phyloP scores from a whole-genome alignment of 139 green algal genomes.

The Bryopsis sp. region DNA sequence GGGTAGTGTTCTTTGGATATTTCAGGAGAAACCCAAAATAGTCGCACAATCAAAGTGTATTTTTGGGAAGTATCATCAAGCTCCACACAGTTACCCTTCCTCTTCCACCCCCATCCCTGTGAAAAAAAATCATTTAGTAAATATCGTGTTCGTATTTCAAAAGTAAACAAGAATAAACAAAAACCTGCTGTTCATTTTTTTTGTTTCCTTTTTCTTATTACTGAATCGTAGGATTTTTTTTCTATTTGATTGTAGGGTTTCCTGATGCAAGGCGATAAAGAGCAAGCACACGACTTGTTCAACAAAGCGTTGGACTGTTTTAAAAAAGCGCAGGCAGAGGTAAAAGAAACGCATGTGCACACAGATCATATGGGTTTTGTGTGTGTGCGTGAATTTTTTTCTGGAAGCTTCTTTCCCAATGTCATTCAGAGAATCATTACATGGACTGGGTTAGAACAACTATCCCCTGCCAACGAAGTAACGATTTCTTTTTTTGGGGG shows the following conservation, averaged over 20 bases:
- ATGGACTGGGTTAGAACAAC: background rate
- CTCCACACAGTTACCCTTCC: too few species aligned
- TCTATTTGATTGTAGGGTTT: slow-evolving; percentile 53
- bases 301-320: slow-evolving; percentile 72
- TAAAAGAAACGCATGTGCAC: slow-evolving; percentile 5
- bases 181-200: too few species aligned
- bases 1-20: too few species aligned
- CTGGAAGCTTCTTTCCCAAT: background rate
- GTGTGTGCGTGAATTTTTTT: background rate
- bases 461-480: background rate
- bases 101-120: too few species aligned
- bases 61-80: too few species aligned
- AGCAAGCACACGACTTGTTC: slow-evolving; percentile 66
- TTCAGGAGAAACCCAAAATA: too few species aligned
- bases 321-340: slow-evolving; percentile 48
- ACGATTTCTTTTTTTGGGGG: slow-evolving; percentile 11
- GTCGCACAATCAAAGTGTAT: too few species aligned
- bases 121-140: too few species aligned
- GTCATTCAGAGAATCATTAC: background rate
- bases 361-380: background rate
- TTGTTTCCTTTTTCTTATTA: too few species aligned
- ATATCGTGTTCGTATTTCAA: too few species aligned
- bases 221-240: too few species aligned
- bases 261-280: slow-evolving; percentile 42
- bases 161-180: too few species aligned